These are phyloP conservation scores for Gastrolobium villosum DNA, from an alignment of 306 rosid genomes.

Conservation along the genomic window DNA sequence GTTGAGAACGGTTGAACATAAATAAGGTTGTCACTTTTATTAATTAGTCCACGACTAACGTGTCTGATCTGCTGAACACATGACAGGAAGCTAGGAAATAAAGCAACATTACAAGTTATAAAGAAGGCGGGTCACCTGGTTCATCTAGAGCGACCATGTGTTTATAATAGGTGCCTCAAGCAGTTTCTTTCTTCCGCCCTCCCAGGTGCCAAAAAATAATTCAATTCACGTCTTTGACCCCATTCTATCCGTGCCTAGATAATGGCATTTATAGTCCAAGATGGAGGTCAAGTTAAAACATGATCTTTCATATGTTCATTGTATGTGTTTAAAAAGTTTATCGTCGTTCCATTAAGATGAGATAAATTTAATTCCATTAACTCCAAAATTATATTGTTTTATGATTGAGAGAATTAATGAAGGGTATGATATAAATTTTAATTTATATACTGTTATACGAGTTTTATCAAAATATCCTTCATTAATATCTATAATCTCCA, in stretches of 20 bases:
- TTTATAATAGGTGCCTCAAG: constrained; percentile 43
- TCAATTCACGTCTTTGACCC: neutral
- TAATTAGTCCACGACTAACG: neutral
- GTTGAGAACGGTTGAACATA: neutral
- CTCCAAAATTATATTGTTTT: no score
- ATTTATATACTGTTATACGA: no score
- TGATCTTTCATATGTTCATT: neutral
- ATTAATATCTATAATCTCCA: no score
- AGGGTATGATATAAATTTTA: no score
- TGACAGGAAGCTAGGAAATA: constrained; percentile 51
- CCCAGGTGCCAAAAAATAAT: neutral
- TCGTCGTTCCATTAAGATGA: no score
- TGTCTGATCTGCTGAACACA: neutral
- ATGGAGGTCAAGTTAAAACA: neutral
- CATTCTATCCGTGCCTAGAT: neutral
- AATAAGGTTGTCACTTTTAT: neutral
- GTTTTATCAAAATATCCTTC: no score
- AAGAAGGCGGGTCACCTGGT: constrained; percentile 74
- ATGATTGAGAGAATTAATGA: no score
- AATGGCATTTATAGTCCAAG: neutral
- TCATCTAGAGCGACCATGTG: constrained; percentile 70
- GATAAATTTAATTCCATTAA: no score
- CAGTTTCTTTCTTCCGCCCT: constrained; percentile 22
- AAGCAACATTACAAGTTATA: constrained; percentile 57
- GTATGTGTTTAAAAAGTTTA: no score